phyloP scores from a whole-genome alignment of 2,329 filamentous ascomycete genomes.

The Calonectria hawksworthii region DNA sequence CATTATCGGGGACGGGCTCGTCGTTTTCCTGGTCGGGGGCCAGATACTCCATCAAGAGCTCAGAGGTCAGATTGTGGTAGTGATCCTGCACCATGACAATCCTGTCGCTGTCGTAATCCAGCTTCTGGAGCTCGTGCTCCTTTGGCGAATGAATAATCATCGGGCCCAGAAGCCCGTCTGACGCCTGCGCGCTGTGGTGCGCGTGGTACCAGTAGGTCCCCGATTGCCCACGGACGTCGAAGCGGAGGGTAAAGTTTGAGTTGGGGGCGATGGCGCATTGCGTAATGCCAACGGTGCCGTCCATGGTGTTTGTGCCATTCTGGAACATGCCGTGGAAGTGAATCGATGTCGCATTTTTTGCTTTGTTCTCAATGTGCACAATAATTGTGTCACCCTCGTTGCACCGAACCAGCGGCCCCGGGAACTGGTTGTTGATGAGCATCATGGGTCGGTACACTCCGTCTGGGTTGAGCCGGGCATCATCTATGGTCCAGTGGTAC shows the following conservation, averaged over 20 bases:
- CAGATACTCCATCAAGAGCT: slow-evolving; percentile 68
- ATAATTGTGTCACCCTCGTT: slow-evolving; percentile 81
- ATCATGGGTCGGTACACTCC: slow-evolving; percentile 71
- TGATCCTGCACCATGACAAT: slow-evolving; percentile 80
- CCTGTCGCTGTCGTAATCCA: slow-evolving; percentile 62
- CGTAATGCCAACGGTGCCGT: slow-evolving; percentile 77
- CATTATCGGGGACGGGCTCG: slow-evolving; percentile 76
- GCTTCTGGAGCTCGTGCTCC: slow-evolving; percentile 48
- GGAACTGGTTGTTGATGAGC: slow-evolving; percentile 82
- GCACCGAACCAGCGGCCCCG: slow-evolving; percentile 79
- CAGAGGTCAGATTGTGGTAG: slow-evolving; percentile 72
- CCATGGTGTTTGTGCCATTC: slow-evolving; percentile 81
- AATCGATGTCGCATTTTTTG: slow-evolving; percentile 75
- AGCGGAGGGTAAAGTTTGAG: slow-evolving; percentile 75
- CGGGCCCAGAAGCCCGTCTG: slow-evolving; percentile 77
- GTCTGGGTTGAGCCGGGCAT: slow-evolving; percentile 72
- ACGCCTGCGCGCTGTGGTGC: slow-evolving; percentile 74
- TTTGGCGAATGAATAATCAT: slow-evolving; percentile 74
- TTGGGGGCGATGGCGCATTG: slow-evolving; percentile 78
- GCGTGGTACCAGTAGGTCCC: slow-evolving; percentile 74
- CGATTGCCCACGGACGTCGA: slow-evolving; percentile 68
- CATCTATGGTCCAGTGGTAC: slow-evolving; percentile 72
- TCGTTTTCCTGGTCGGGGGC: slow-evolving; percentile 67
- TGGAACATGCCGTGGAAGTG: slow-evolving; percentile 87
- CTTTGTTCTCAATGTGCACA: slow-evolving; percentile 77